phyloP scores from a whole-genome alignment of 2,329 filamentous ascomycete genomes.

The Helotiales sp. region DNA sequence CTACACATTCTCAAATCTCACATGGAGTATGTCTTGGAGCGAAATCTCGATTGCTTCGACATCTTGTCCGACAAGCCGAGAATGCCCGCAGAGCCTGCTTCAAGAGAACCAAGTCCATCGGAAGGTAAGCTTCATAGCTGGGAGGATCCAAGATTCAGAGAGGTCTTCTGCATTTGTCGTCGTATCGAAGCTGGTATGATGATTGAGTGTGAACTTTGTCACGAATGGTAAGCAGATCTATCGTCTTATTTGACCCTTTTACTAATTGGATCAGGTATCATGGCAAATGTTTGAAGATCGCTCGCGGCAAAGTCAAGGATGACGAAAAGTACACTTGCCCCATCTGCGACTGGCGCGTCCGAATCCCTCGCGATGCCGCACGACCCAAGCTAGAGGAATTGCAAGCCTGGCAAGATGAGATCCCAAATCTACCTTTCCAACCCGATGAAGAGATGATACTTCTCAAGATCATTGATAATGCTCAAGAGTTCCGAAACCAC shows the following conservation, averaged over 20 bases:
- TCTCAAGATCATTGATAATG: constrained; percentile 82
- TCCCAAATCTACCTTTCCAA: constrained; percentile 81
- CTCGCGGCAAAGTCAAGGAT: constrained; percentile 95
- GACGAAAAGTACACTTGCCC: constrained; percentile 98
- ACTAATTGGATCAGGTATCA: constrained; percentile 66
- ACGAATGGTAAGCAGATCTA: constrained; percentile 75
- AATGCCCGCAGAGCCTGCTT: constrained; percentile 87
- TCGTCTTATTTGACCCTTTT: background rate
- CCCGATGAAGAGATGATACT: constrained; percentile 91
- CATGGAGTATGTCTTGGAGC: constrained; percentile 88
- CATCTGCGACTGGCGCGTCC: constrained; percentile 95
- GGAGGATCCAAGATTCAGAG: constrained; percentile 63
- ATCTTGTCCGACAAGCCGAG: constrained; percentile 80
- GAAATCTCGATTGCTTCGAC: constrained; percentile 90
- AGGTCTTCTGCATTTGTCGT: constrained; percentile 97
- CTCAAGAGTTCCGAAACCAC: constrained; percentile 79
- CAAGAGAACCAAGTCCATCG: constrained; percentile 70
- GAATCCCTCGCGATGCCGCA: constrained; percentile 93
- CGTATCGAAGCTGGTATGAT: constrained; percentile 96
- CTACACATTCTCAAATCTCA: constrained; percentile 93
- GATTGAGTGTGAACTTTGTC: constrained; percentile 98
- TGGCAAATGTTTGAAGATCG: constrained; percentile 96
- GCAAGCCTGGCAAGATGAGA: constrained; percentile 79
- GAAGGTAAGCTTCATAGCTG: constrained; percentile 53
- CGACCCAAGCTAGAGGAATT: constrained; percentile 94